phyloP scores from a whole-genome alignment of 192 early-diverging fungal species.

The Geranomyces michiganensis region DNA sequence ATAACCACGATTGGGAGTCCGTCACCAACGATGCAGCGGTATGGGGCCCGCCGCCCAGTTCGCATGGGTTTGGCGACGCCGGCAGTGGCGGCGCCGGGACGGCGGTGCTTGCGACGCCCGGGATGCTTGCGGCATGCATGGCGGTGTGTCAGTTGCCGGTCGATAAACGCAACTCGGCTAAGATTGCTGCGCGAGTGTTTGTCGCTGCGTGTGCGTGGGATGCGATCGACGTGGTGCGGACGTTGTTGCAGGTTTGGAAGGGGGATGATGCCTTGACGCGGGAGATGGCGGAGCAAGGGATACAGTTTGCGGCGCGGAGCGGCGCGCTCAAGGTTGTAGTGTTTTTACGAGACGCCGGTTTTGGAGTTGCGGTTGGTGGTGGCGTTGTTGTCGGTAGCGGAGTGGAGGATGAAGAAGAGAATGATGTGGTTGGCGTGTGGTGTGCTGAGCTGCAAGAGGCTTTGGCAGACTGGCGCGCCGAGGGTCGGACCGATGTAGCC shows the following conservation, averaged over 20 bases:
- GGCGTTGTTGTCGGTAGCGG: background rate
- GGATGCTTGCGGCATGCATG: background rate
- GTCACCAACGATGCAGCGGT: too few relatives aligned
- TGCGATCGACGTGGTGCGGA: background rate
- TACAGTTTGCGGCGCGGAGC: background rate
- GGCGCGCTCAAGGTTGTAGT: background rate
- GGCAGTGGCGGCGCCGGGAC: background rate
- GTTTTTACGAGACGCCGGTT: background rate
- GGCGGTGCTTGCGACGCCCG: background rate
- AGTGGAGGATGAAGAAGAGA: background rate
- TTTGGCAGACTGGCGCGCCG: background rate
- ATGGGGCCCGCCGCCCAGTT: too few relatives aligned
- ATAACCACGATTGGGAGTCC: too few relatives aligned
- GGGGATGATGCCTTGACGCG: background rate
- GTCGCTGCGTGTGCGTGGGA: slow-evolving; percentile 8
- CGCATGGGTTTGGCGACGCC: too few relatives aligned
- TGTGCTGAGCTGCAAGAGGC: background rate
- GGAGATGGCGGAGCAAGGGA: background rate
- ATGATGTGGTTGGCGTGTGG: background rate
- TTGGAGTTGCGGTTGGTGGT: background rate
- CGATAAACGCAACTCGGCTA: background rate
- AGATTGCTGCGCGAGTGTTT: background rate
- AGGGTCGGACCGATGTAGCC: background rate
- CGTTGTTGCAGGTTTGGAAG: background rate
- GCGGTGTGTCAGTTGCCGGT: background rate